phyloP scores from a whole-genome alignment of 1,139 yeast species.

The Nakaseomyces glabratus region DNA sequence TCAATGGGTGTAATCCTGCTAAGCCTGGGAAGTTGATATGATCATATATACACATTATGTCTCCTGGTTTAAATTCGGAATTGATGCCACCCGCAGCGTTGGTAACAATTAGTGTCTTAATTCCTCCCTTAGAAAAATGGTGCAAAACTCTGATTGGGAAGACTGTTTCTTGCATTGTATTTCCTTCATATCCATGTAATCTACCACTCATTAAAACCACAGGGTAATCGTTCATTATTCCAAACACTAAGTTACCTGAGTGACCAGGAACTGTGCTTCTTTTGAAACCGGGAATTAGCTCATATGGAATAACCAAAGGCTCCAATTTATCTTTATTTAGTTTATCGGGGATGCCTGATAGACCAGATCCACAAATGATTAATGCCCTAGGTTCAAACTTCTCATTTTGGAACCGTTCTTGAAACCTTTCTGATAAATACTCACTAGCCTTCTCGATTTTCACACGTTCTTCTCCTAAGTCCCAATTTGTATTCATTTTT shows the following conservation, averaged over 20 bases:
- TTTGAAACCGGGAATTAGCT: conserved; percentile 70
- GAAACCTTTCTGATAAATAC: not conserved
- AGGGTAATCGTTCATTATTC: conserved; percentile 62
- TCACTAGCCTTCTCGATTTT: conserved; percentile 9
- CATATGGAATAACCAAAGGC: conserved; percentile 48
- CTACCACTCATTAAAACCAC: conserved; percentile 93
- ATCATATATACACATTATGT: conserved; percentile 80
- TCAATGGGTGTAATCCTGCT: conserved; percentile 77
- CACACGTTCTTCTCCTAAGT: conserved; percentile 12
- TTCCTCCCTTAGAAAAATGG: conserved; percentile 39
- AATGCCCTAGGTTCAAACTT: conserved; percentile 38
- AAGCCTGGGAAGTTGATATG: conserved; percentile 88
- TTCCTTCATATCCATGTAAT: conserved; percentile 87
- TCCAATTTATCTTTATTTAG: conserved; percentile 34
- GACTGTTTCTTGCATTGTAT: conserved; percentile 67
- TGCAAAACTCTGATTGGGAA: conserved; percentile 77
- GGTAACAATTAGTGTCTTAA: conserved; percentile 60
- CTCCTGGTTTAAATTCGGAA: conserved; percentile 62
- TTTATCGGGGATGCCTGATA: conserved; percentile 70
- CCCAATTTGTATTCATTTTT: no score
- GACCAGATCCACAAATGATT: conserved; percentile 90
- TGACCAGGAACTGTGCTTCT: conserved; percentile 85
- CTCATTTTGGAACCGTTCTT: not conserved
- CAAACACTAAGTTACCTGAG: conserved; percentile 73
- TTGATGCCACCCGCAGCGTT: conserved; percentile 94